phyloP scores from a whole-genome alignment of 1,139 yeast species.

The Starmera stellimalicola region DNA sequence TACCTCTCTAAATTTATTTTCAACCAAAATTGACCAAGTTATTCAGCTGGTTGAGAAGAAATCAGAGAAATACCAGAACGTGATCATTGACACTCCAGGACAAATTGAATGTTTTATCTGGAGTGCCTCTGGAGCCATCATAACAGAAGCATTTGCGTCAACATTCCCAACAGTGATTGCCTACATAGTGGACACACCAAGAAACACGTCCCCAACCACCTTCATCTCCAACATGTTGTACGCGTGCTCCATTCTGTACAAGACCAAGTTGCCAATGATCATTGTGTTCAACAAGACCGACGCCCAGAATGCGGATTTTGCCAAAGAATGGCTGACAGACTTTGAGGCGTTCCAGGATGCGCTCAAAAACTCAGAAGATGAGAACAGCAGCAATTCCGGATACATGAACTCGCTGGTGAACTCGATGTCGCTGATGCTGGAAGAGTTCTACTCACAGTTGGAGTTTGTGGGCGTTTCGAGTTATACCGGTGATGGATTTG shows the following conservation, averaged over 20 bases:
- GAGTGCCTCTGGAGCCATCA: slow-evolving; percentile 95
- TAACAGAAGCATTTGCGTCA: slow-evolving; percentile 94
- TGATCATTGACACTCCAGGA: slow-evolving; percentile 95
- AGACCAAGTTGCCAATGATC: slow-evolving; percentile 94
- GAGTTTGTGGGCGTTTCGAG: slow-evolving; percentile 91
- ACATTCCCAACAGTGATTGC: slow-evolving; percentile 94
- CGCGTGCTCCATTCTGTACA: slow-evolving; percentile 93
- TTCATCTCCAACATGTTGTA: slow-evolving; percentile 97
- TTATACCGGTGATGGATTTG: slow-evolving; percentile 89
- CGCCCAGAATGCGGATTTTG: slow-evolving; percentile 74
- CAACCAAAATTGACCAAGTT: slow-evolving; percentile 96
- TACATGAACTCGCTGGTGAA: slow-evolving; percentile 92
- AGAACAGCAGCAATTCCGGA: slow-evolving; percentile 67
- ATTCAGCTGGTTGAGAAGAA: slow-evolving; percentile 77
- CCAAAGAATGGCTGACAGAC: slow-evolving; percentile 96
- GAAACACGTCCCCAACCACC: slow-evolving; percentile 90
- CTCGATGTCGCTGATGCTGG: slow-evolving; percentile 92
- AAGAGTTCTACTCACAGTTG: slow-evolving; percentile 88
- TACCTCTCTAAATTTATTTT: slow-evolving; percentile 81
- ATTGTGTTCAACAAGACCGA: slow-evolving; percentile 95
- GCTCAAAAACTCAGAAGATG: slow-evolving; percentile 52
- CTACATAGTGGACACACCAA: slow-evolving; percentile 92
- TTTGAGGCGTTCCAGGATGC: slow-evolving; percentile 88
- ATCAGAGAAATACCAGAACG: slow-evolving; percentile 53
- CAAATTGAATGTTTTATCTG: slow-evolving; percentile 96